Conservation (phyloP, 306 rosid species). For the Pueraria montana region DNA sequence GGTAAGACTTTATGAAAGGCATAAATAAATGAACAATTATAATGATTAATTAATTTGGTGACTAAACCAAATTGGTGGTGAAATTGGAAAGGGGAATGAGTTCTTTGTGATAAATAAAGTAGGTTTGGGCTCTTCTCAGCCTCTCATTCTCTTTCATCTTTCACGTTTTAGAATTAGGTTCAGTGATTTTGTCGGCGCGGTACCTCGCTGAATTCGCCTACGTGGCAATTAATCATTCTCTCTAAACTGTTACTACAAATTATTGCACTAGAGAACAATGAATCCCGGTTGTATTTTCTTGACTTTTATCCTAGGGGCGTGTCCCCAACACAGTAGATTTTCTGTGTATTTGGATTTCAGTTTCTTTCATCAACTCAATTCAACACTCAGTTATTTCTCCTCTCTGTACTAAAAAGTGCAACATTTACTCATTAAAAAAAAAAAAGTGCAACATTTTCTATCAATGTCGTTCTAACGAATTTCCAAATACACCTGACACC, state of each 20-base stretch:
- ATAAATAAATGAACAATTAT: not conserved
- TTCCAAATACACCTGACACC: too few species aligned
- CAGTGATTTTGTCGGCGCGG: constrained; percentile 38
- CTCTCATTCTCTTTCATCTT: not conserved
- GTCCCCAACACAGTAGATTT: too few species aligned
- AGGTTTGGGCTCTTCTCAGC: constrained; percentile 18
- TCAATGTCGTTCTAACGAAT: too few species aligned
- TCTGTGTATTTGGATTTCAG: too few species aligned
- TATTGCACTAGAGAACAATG: not conserved
- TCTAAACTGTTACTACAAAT: not conserved
- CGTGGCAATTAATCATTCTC: not conserved
- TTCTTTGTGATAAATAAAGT: constrained; percentile 1
- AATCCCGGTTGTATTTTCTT: too few species aligned
- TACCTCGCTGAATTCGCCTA: constrained; percentile 3
- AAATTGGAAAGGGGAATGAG: not conserved
- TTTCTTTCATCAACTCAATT: too few species aligned
- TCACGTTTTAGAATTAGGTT: not conserved
- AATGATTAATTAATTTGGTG: too few species aligned
- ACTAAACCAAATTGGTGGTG: too few species aligned
- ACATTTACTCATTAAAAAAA: too few species aligned
- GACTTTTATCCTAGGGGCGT: not conserved
- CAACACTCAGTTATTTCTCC: too few species aligned
- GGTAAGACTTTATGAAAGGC: not conserved
- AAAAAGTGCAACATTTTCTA: too few species aligned
- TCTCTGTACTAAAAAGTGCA: too few species aligned